A percentile compares a stretch with the other conserved stretches of the same genome.
Evolutionary conservation across 2,329 filamentous ascomycete species (phyloP).

Genomic region (Ceratocystis smalleyi): DNA sequence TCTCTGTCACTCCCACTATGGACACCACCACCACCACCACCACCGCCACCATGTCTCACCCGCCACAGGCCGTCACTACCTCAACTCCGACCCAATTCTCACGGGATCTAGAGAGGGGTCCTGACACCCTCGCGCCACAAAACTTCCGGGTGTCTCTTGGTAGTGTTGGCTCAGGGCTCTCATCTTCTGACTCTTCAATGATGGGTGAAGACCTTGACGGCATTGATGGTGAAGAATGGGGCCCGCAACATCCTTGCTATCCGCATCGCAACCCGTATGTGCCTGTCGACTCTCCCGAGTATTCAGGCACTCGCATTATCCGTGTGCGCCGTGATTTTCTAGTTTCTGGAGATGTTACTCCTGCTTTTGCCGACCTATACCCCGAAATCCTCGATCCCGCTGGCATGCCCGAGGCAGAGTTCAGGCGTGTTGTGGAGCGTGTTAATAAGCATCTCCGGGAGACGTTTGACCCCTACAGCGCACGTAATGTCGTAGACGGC

Average conservation of each 20-base stretch:
- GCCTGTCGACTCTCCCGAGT: conserved; percentile 57
- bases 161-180: conserved; percentile 34
- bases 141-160: conserved; percentile 34
- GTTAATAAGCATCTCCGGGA: conserved; percentile 62
- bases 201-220: conserved; percentile 49
- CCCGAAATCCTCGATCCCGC: conserved; percentile 85
- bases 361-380: conserved; percentile 87
- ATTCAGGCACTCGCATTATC: conserved; percentile 70
- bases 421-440: conserved; percentile 64
- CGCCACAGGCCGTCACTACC: conserved; percentile 17
- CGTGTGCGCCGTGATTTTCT: conserved; percentile 87
- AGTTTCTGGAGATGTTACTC: conserved; percentile 72
- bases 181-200: conserved; percentile 43
- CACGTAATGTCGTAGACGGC: conserved; percentile 65
- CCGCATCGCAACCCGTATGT: conserved; percentile 90
- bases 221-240: conserved; percentile 68
- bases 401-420: conserved; percentile 70
- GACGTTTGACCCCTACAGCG: conserved; percentile 65
- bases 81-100: conserved; percentile 26
- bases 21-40: conserved; percentile 22
- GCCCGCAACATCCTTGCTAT: conserved; percentile 83
- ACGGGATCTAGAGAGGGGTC: conserved; percentile 41
- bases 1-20: conserved; percentile 28
- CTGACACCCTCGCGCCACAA: conserved; percentile 25
- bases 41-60: conserved; percentile 21